These are phyloP conservation scores for Chrysoporthe cubensis DNA, from an alignment of 2,329 filamentous ascomycete species.

Conservation along the genomic window DNA sequence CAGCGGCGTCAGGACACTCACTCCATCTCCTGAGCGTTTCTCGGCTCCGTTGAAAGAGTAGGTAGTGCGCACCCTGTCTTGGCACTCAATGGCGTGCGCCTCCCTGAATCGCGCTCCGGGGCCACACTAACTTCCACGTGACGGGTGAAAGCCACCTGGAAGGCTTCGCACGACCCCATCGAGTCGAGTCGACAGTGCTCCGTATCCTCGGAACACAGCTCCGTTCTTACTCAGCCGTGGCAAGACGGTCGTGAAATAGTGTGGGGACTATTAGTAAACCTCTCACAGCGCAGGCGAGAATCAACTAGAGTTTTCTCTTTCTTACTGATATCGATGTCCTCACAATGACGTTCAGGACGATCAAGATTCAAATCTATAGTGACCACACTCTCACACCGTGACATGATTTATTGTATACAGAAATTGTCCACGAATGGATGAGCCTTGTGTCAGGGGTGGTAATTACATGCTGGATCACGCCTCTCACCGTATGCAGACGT, in stretches of 20 bases:
- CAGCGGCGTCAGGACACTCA: too few species aligned
- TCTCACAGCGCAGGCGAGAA: neutral
- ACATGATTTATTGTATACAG: neutral
- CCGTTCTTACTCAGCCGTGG: constrained; percentile 1
- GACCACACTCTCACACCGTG: neutral
- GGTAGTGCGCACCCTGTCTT: neutral
- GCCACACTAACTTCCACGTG: neutral
- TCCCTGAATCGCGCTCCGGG: neutral
- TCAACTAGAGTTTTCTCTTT: neutral
- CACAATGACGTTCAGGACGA: neutral
- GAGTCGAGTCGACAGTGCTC: constrained; percentile 4
- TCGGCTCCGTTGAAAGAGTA: too few species aligned
- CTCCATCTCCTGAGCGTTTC: too few species aligned
- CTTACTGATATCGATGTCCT: neutral
- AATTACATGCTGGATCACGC: too few species aligned
- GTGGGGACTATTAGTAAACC: neutral
- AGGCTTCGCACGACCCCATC: neutral
- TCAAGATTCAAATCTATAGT: neutral
- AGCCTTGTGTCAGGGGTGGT: neutral
- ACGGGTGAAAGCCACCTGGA: neutral
- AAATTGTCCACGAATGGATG: neutral
- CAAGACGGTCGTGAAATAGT: neutral
- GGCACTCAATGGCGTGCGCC: neutral
- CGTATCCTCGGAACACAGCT: neutral
- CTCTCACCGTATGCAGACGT: neutral